Percentiles rank a stretch among this genome's conserved stretches.
Evolutionary conservation across 768 basidiomycete species (phyloP).

Genomic region (Postia placenta): DNA sequence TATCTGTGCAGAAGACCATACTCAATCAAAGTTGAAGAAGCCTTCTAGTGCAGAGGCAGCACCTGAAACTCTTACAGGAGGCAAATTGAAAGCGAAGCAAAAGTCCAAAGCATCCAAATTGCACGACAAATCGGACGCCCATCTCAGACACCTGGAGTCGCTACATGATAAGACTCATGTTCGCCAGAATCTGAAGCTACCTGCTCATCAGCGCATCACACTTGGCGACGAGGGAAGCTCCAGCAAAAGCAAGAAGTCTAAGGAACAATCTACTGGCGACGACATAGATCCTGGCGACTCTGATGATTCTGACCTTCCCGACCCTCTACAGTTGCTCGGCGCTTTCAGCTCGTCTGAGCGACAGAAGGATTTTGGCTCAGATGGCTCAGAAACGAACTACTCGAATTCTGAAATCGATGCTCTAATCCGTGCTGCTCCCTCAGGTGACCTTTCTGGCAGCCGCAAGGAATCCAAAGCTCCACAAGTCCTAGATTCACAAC

Average conservation of each 20-base stretch:
- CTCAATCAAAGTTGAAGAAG: background rate
- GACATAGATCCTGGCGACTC: conserved; percentile 20
- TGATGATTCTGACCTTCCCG: conserved; percentile 29
- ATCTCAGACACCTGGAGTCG: conserved; percentile 35
- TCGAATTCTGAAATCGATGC: conserved; percentile 39
- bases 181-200: conserved; percentile 23
- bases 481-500: too few species aligned
- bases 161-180: conserved; percentile 39
- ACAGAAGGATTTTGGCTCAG: conserved; percentile 15
- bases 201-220: conserved; percentile 40
- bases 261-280: background rate
- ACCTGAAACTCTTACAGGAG: background rate
- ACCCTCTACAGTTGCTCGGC: conserved; percentile 24
- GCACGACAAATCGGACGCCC: conserved; percentile 19
- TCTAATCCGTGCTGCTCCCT: conserved; percentile 26
- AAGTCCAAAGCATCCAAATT: conserved; percentile 19
- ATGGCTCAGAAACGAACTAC: conserved; percentile 30
- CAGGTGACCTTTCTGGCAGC: background rate
- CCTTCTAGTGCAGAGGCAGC: background rate
- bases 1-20: conserved; percentile 4
- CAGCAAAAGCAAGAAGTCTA: conserved; percentile 18
- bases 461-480: too few species aligned
- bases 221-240: conserved; percentile 39
- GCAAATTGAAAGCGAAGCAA: conserved; percentile 10
- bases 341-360: conserved; percentile 21